Evolutionary conservation across 2,329 filamentous ascomycete species (phyloP).

Genomic region (Aspergillus sp.): DNA sequence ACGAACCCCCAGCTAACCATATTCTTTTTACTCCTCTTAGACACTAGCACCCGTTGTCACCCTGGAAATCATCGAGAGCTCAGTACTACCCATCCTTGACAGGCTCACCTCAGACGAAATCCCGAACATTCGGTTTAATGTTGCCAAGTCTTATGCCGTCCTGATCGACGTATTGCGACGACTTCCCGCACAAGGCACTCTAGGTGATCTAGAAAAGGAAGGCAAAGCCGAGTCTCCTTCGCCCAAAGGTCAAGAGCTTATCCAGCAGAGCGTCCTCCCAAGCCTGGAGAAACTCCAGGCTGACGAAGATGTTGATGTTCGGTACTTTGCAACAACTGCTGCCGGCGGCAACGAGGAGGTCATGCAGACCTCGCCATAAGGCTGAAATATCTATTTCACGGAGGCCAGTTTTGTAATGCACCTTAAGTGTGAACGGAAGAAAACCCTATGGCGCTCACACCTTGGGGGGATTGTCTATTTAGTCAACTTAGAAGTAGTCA

Average conservation of each 20-base stretch:
- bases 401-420: slow-evolving; percentile 12
- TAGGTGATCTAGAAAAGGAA: slow-evolving; percentile 81
- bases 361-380: slow-evolving; percentile 54
- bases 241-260: slow-evolving; percentile 72
- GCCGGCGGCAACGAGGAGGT: slow-evolving; percentile 57
- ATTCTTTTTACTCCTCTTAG: slow-evolving; percentile 52
- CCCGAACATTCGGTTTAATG: slow-evolving; percentile 98
- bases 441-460: slow-evolving; percentile 20
- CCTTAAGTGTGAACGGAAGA: slow-evolving; percentile 17
- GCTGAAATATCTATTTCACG: slow-evolving; percentile 11
- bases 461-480: slow-evolving; percentile 25
- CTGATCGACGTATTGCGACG: slow-evolving; percentile 89
- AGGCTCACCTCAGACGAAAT: slow-evolving; percentile 93
- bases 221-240: slow-evolving; percentile 59
- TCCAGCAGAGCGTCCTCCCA: slow-evolving; percentile 81
- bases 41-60: slow-evolving; percentile 91
- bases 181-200: slow-evolving; percentile 82
- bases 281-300: slow-evolving; percentile 93
- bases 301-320: slow-evolving; percentile 96
- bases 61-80: slow-evolving; percentile 87
- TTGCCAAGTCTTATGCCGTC: slow-evolving; percentile 93
- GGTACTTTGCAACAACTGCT: slow-evolving; percentile 94
- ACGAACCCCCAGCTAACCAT: slow-evolving; percentile 16
- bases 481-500: slow-evolving; percentile 40
- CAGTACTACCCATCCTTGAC: slow-evolving; percentile 93